These are phyloP conservation scores for Kitagawia praeruptora DNA, from an alignment of 129 eudicot species.

Conservation along the genomic window DNA sequence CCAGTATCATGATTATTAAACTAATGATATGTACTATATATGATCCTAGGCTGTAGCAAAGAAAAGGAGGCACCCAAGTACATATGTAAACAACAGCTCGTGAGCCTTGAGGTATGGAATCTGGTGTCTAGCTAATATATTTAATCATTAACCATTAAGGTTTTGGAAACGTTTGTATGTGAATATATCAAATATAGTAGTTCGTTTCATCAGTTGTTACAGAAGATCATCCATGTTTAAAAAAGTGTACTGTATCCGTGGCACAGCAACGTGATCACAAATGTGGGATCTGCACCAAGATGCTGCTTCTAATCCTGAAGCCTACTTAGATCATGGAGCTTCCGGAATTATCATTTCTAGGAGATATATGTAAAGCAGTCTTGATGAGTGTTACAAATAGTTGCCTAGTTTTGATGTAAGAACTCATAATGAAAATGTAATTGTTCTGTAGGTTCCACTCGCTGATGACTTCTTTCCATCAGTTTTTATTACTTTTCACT, in stretches of 20 bases:
- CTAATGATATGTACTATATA: background rate
- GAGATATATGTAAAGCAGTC: background rate
- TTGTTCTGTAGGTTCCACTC: background rate
- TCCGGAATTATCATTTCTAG: background rate
- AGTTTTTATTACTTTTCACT: background rate
- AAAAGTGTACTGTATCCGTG: background rate
- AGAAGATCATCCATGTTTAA: background rate
- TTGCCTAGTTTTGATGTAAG: background rate
- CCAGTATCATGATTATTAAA: too few species aligned
- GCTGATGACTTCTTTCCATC: background rate
- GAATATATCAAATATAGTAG: background rate
- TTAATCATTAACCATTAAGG: background rate
- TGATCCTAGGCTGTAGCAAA: constrained; percentile 37
- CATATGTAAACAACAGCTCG: constrained; percentile 36
- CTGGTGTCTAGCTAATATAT: background rate
- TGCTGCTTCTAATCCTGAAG: background rate
- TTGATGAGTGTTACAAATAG: background rate
- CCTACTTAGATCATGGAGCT: background rate
- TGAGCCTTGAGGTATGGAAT: constrained; percentile 27
- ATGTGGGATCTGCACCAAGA: background rate
- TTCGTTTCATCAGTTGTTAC: background rate
- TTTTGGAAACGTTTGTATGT: background rate
- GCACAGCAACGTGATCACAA: too few species aligned
- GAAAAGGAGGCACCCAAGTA: constrained; percentile 67
- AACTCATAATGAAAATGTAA: background rate